phyloP scores from a whole-genome alignment of 768 basidiomycete genomes.

The Suillus hirtellus region DNA sequence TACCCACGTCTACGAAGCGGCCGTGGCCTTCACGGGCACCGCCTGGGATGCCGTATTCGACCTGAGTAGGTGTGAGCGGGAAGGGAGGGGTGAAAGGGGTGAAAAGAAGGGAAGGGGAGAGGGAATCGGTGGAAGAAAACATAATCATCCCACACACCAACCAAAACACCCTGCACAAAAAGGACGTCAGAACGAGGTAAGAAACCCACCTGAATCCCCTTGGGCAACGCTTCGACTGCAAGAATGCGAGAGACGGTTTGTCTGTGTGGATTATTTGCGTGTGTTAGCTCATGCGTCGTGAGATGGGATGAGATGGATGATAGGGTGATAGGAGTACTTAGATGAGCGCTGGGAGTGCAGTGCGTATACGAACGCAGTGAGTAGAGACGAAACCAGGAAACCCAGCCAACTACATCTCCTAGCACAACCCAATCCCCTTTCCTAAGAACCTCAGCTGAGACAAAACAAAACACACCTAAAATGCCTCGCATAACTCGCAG shows the following conservation, averaged over 20 bases:
- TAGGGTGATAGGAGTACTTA: no score
- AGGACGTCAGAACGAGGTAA: not conserved
- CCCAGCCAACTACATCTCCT: no score
- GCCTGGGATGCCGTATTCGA: conserved; percentile 3
- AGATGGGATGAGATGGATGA: not conserved
- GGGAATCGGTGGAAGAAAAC: no score
- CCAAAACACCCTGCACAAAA: not conserved
- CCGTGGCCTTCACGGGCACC: conserved; percentile 31
- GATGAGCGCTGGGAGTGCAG: not conserved
- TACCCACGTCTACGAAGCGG: conserved; percentile 80
- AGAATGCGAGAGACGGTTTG: conserved; percentile 83
- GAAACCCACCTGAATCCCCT: conserved; percentile 66
- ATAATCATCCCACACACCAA: not conserved
- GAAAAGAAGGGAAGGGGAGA: not conserved
- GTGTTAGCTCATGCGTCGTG: not conserved
- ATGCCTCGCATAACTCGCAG: conserved; percentile 78
- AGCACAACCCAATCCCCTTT: not conserved
- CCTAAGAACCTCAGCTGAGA: not conserved
- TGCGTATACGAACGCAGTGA: not conserved
- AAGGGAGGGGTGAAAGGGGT: not conserved
- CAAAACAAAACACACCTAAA: conserved; percentile 38
- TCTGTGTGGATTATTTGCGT: conserved; percentile 25
- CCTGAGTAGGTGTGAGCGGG: not conserved
- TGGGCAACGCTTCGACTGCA: conserved; percentile 77
- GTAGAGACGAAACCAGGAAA: not conserved